phyloP scores from a whole-genome alignment of 495 filamentous ascomycete species.

The Symbiotaphrina buchneri region DNA sequence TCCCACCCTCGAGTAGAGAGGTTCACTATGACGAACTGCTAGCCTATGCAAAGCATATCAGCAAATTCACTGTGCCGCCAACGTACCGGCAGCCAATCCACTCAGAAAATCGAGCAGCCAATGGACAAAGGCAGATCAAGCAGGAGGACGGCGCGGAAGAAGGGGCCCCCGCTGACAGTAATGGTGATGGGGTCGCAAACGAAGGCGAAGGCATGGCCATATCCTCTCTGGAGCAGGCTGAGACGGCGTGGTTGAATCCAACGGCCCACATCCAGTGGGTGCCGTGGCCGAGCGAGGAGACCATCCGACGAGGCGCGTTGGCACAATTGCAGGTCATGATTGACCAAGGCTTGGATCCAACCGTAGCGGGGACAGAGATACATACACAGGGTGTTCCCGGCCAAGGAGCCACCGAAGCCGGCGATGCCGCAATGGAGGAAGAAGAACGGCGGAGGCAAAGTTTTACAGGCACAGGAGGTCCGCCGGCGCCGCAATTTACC shows the following conservation, averaged over 20 bases:
- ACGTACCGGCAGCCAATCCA: constrained; percentile 23
- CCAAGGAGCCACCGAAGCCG: constrained; percentile 12
- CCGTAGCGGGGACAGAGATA: constrained; percentile 10
- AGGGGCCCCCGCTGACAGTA: background rate
- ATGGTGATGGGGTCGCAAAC: constrained; percentile 1
- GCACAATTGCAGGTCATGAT: constrained; percentile 29
- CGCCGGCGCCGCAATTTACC: too few relatives aligned
- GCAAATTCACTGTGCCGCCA: constrained; percentile 46
- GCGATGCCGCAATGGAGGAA: constrained; percentile 9
- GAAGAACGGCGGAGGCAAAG: constrained; percentile 7
- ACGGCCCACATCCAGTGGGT: constrained; percentile 24
- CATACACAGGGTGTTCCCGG: constrained; percentile 1
- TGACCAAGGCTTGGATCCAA: constrained; percentile 29
- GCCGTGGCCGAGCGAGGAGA: constrained; percentile 46
- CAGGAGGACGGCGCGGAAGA: background rate
- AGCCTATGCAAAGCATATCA: constrained; percentile 48
- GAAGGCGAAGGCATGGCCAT: constrained; percentile 10
- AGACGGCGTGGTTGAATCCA: constrained; percentile 28
- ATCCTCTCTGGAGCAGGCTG: constrained; percentile 8
- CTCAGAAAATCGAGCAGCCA: too few relatives aligned
- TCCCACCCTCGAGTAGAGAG: constrained; percentile 14
- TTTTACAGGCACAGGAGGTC: background rate
- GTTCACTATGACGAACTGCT: constrained; percentile 47
- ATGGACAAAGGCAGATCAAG: background rate
- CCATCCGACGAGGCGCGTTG: constrained; percentile 38